A percentile compares a stretch with the other conserved stretches of the same genome.
These are phyloP conservation scores for Colletotrichum sp. DNA, from an alignment of 2,329 filamentous ascomycete species.

Conservation along the genomic window DNA sequence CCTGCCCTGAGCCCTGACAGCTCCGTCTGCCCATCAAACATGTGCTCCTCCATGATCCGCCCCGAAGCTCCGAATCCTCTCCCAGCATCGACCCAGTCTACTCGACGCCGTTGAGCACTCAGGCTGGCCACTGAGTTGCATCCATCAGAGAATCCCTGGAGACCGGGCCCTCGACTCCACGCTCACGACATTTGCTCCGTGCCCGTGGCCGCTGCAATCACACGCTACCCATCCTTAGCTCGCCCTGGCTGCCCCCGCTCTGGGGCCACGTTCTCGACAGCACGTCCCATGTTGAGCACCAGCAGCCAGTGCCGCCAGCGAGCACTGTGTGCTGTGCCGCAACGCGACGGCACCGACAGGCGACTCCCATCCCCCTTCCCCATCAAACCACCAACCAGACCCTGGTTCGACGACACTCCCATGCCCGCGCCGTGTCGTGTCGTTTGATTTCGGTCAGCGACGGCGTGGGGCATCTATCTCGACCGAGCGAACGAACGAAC, in stretches of 20 bases:
- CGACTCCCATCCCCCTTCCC: constrained; percentile 1
- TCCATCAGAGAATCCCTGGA: constrained; percentile 15
- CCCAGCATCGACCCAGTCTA: not conserved
- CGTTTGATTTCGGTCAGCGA: constrained; percentile 20
- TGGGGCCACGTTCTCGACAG: constrained; percentile 21
- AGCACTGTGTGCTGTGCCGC: constrained; percentile 20
- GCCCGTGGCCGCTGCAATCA: constrained; percentile 16
- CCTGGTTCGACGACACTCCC: not conserved
- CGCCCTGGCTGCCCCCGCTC: constrained; percentile 9
- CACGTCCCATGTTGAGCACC: constrained; percentile 15
- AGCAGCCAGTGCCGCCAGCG: not conserved
- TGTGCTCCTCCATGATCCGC: constrained; percentile 11
- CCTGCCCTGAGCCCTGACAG: not conserved
- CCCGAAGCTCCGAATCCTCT: constrained; percentile 6
- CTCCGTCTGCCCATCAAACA: constrained; percentile 5
- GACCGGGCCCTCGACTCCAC: not conserved
- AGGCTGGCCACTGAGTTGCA: not conserved
- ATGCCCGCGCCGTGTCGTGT: constrained; percentile 17
- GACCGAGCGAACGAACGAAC: constrained; percentile 17
- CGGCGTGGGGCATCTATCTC: constrained; percentile 9
- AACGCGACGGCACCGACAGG: constrained; percentile 4
- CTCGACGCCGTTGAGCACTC: not conserved
- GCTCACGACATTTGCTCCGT: constrained; percentile 19
- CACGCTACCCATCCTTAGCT: constrained; percentile 13
- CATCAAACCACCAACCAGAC: constrained; percentile 10